Evolutionary conservation across 768 basidiomycete species (phyloP).

Genomic region (Butyriboletus loyo): DNA sequence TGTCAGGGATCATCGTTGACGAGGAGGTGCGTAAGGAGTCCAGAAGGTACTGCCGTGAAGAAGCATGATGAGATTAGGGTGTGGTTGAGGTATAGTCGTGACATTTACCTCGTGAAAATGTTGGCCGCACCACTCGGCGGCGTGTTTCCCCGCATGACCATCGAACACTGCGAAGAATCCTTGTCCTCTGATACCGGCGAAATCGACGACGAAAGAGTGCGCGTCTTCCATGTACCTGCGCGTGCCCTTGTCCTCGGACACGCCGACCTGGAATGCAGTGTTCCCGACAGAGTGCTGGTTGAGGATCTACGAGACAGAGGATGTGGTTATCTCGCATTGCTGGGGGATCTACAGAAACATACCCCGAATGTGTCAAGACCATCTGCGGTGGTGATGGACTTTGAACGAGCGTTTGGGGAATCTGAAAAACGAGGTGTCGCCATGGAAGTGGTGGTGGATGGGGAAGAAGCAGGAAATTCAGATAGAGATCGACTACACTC

Average conservation of each 20-base stretch:
- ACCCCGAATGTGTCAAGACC: constrained; percentile 75
- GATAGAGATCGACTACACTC: neutral
- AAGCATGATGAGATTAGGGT: constrained; percentile 9
- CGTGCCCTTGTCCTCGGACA: constrained; percentile 84
- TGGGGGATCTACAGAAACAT: constrained; percentile 26
- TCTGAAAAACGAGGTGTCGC: constrained; percentile 42
- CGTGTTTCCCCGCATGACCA: constrained; percentile 97
- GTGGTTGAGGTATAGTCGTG: neutral
- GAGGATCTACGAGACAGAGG: constrained; percentile 28
- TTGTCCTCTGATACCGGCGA: constrained; percentile 85
- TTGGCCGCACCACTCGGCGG: constrained; percentile 97
- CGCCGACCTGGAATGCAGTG: constrained; percentile 57
- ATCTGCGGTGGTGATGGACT: constrained; percentile 75
- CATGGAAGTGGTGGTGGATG: constrained; percentile 21
- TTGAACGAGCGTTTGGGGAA: constrained; percentile 76
- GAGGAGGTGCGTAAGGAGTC: constrained; percentile 62
- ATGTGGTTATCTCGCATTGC: neutral
- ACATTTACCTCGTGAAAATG: constrained; percentile 84
- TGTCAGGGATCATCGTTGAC: constrained; percentile 67
- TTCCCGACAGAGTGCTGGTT: constrained; percentile 66
- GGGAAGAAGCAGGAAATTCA: constrained; percentile 1
- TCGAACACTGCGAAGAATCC: constrained; percentile 99
- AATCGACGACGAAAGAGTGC: constrained; percentile 95
- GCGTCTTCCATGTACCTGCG: constrained; percentile 97
- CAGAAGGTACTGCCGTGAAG: constrained; percentile 53